These are phyloP conservation scores for Dioscorea alata DNA, from an alignment of 106 monocot species.

Conservation along the genomic window DNA sequence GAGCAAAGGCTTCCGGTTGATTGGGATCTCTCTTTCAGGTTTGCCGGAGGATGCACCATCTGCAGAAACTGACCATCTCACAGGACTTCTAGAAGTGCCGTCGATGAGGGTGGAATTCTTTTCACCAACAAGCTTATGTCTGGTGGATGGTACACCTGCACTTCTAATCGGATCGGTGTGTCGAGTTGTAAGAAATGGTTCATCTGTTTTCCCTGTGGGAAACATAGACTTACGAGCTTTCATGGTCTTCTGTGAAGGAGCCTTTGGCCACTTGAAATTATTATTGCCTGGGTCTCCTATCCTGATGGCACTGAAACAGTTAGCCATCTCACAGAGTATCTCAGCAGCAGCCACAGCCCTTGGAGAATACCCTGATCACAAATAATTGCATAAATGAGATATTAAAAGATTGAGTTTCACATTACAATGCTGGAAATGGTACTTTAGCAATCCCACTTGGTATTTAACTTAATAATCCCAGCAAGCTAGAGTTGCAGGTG, in stretches of 20 bases:
- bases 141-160: slow-evolving; percentile 10
- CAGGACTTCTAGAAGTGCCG: slow-evolving; percentile 19
- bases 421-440: slow-evolving; percentile 1
- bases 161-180: slow-evolving; percentile 24
- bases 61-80: slow-evolving; percentile 26
- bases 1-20: slow-evolving; percentile 9
- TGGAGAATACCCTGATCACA: slow-evolving; percentile 21
- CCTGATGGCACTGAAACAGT: not conserved
- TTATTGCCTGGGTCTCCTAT: not conserved
- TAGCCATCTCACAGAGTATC: slow-evolving; percentile 29
- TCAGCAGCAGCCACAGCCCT: slow-evolving; percentile 39
- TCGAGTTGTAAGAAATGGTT: slow-evolving; percentile 7
- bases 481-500: not conserved
- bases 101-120: slow-evolving; percentile 22
- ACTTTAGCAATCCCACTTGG: not conserved
- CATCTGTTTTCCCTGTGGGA: slow-evolving; percentile 10
- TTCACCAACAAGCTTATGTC: slow-evolving; percentile 19
- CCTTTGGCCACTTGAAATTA: slow-evolving; percentile 29
- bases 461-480: not conserved
- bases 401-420: not conserved
- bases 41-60: slow-evolving; percentile 23
- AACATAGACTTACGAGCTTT: slow-evolving; percentile 27
- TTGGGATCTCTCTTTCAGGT: slow-evolving; percentile 11
- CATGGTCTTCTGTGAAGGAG: slow-evolving; percentile 28
- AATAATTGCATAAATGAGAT: not conserved